Evolutionary conservation across 768 basidiomycete genomes (phyloP).

Genomic region (Macrolepiota fuliginosa): DNA sequence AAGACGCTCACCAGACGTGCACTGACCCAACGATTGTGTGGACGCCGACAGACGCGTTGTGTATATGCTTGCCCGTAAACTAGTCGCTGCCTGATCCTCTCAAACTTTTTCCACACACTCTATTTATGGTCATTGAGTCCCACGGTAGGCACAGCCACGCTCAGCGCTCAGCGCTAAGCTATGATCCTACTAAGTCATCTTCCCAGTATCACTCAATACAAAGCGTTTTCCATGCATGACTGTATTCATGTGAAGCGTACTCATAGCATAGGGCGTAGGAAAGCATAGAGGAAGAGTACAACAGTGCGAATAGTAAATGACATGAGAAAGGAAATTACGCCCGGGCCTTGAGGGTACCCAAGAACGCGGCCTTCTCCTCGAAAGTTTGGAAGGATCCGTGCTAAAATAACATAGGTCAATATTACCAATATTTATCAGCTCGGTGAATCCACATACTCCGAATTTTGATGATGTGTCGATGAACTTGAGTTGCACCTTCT

Average conservation of each 20-base stretch:
- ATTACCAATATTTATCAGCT: not conserved
- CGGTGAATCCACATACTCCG: constrained; percentile 58
- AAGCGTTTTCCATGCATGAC: not conserved
- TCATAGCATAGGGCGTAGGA: constrained; percentile 11
- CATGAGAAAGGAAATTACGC: constrained; percentile 47
- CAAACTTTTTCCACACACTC: constrained; percentile 22
- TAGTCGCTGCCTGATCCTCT: not conserved
- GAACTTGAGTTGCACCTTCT: constrained; percentile 98
- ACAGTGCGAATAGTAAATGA: constrained; percentile 36
- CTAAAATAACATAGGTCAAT: constrained; percentile 33
- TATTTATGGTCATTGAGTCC: not conserved
- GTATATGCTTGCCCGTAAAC: not conserved
- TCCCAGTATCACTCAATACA: not conserved
- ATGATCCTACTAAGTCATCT: too few relatives aligned
- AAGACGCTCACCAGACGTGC: constrained; percentile 11
- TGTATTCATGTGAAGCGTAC: constrained; percentile 8
- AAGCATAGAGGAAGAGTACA: constrained; percentile 19
- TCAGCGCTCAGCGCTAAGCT: too few relatives aligned
- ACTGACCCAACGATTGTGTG: constrained; percentile 14
- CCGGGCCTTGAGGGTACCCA: constrained; percentile 86
- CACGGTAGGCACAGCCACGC: not conserved
- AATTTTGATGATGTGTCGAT: constrained; percentile 98
- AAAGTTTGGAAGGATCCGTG: constrained; percentile 96
- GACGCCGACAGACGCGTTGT: constrained; percentile 33
- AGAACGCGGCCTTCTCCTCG: constrained; percentile 95